Evolutionary conservation across 495 filamentous ascomycete species (phyloP), one percentile per base, ranked within the genome.

Genomic region (Xylaria nigripes): DNA sequence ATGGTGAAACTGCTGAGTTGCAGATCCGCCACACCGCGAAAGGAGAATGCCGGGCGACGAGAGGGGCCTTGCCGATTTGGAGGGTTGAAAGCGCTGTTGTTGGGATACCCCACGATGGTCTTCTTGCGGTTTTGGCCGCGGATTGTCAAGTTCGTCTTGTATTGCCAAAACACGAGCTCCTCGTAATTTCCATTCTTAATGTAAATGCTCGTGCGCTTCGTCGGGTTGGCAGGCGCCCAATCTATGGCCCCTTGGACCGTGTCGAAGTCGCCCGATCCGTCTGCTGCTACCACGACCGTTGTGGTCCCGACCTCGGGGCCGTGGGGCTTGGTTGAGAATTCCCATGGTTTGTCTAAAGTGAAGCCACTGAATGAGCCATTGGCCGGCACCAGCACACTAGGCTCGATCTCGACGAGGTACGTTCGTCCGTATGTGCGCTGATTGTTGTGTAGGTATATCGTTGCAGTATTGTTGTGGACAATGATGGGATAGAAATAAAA

Each of bases 51-150:
- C 12, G 57, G 51, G 10, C 57, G 51, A 8, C 57, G 57, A 15
- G 57, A 59, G 8, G 57, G 57, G 15, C 57, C 57, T 16, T 59
- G 57, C 10, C 52, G 40, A 34, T 55, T 55, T 3, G 57, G 57
- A 21, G 57, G 57, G 29, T 59, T 59, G 40, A 59, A 59, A 3
- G 57, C 57, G 52, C 57, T 59, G 46, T 59, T 59, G 48, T 59
- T 59, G 34, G 57, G 57, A 46, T 59, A 59, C 3, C 57, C 57
- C 15, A 59, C 51, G 25, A 49, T 38, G 12, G 52, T 56, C 34
- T 54, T 54, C 18, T 50, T 49, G 24, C 52, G 51, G 12, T 44
- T 22, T 32, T 51, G 22, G 32, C 57, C 57, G 13, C 52, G 46
- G 47, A 59, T 56, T 7, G 23, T 21, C 10, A 59, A 10, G 18